Evolutionary conservation across 768 basidiomycete species (phyloP).

Genomic region (Lyophyllum atratum): DNA sequence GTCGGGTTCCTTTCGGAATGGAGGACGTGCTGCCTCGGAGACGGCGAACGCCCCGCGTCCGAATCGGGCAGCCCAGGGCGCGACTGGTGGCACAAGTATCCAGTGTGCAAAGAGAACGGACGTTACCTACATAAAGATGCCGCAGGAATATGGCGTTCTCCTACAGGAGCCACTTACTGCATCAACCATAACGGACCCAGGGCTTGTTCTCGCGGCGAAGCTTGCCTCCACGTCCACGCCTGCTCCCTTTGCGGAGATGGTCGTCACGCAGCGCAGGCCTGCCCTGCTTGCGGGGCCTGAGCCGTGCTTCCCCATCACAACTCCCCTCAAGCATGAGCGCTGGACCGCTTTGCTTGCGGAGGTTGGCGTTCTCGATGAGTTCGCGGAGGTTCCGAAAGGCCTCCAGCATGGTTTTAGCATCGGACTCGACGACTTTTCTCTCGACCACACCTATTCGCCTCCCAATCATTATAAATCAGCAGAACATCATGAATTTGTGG

Average conservation of each 20-base stretch:
- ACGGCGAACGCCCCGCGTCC: too few species aligned
- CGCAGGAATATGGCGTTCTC: too few species aligned
- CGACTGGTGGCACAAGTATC: too few species aligned
- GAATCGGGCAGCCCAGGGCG: too few species aligned
- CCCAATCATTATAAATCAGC: not conserved
- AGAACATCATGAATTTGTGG: not conserved
- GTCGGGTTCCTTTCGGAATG: too few species aligned
- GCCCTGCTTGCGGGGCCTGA: not conserved
- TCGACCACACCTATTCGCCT: not conserved
- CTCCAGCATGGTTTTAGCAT: not conserved
- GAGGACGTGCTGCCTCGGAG: too few species aligned
- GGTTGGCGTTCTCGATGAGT: not conserved
- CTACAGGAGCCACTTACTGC: too few species aligned
- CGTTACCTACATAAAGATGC: too few species aligned
- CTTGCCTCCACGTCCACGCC: constrained; percentile 8
- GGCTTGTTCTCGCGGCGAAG: not conserved
- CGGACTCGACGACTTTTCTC: not conserved
- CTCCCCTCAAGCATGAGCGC: constrained; percentile 11
- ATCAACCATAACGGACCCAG: not conserved
- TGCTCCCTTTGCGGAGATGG: constrained; percentile 17
- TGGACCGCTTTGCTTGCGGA: constrained; percentile 10
- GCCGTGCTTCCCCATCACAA: constrained; percentile 15
- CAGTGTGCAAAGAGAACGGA: too few species aligned
- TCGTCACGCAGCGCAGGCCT: constrained; percentile 11
- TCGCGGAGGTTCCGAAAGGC: not conserved